These are phyloP conservation scores for Raphanus raphanistrum DNA, from an alignment of 345 rosid genomes.

Conservation along the genomic window DNA sequence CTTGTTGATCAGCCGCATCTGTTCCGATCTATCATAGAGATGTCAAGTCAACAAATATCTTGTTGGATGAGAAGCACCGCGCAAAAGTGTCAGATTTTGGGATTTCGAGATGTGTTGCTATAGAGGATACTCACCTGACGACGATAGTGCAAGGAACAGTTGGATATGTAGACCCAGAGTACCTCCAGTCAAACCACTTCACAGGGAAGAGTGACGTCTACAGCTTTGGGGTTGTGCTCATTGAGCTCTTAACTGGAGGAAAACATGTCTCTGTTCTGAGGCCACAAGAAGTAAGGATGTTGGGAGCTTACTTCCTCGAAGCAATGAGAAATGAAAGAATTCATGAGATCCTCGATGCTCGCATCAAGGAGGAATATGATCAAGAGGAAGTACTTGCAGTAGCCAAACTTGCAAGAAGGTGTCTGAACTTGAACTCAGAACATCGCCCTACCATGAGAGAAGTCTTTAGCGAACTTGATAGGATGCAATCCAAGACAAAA, in stretches of 20 bases:
- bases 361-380: conserved; percentile 7
- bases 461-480: conserved; percentile 29
- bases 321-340: conserved; percentile 32
- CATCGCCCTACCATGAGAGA: conserved; percentile 51
- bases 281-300: conserved; percentile 30
- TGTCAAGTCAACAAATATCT: conserved; percentile 46
- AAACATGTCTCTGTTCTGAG: conserved; percentile 37
- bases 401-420: conserved; percentile 41
- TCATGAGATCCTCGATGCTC: conserved; percentile 39
- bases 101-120: conserved; percentile 43
- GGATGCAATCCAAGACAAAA: conserved; percentile 13
- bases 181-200: conserved; percentile 36
- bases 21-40: conserved; percentile 48
- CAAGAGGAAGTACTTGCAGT: conserved; percentile 33
- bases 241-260: conserved; percentile 44
- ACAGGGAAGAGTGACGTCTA: conserved; percentile 38
- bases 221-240: conserved; percentile 41
- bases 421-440: conserved; percentile 39
- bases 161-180: conserved; percentile 37
- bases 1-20: conserved; percentile 40
- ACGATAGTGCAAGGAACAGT: conserved; percentile 39
- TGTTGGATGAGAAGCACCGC: conserved; percentile 31
- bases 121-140: conserved; percentile 44
- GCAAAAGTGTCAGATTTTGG: conserved; percentile 59
- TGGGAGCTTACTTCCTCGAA: conserved; percentile 40